Evolutionary conservation across 306 rosid species (phyloP).

Genomic region (Ormosia semicastrata): DNA sequence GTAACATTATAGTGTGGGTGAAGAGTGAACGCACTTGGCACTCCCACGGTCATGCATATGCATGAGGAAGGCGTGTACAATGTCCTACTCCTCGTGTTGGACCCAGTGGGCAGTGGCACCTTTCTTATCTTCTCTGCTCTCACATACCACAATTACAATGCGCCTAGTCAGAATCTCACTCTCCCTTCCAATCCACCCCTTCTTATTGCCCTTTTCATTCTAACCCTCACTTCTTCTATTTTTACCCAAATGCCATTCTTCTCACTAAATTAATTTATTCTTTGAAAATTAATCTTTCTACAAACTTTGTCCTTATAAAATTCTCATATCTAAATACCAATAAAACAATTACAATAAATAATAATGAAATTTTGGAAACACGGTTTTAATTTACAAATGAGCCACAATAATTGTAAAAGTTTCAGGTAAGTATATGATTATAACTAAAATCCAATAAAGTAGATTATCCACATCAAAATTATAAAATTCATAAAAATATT

Average conservation of each 20-base stretch:
- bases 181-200: neutral
- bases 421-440: too few relatives aligned
- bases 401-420: too few relatives aligned
- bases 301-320: too few relatives aligned
- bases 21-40: constrained; percentile 23
- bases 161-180: constrained; percentile 72
- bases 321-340: too few relatives aligned
- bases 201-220: neutral
- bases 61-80: constrained; percentile 7
- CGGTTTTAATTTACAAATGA: too few relatives aligned
- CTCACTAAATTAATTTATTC: too few relatives aligned
- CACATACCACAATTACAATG: constrained; percentile 30
- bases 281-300: too few relatives aligned
- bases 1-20: neutral
- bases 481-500: too few relatives aligned
- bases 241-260: neutral
- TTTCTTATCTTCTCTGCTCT: neutral
- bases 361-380: too few relatives aligned
- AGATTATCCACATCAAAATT: too few relatives aligned
- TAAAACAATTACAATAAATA: too few relatives aligned
- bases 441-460: too few relatives aligned
- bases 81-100: neutral
- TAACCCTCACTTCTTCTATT: neutral
- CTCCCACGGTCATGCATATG: neutral
- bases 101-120: neutral